Conservation (phyloP, 129 eudicot species). For the Dittrichia graveolens region DNA sequence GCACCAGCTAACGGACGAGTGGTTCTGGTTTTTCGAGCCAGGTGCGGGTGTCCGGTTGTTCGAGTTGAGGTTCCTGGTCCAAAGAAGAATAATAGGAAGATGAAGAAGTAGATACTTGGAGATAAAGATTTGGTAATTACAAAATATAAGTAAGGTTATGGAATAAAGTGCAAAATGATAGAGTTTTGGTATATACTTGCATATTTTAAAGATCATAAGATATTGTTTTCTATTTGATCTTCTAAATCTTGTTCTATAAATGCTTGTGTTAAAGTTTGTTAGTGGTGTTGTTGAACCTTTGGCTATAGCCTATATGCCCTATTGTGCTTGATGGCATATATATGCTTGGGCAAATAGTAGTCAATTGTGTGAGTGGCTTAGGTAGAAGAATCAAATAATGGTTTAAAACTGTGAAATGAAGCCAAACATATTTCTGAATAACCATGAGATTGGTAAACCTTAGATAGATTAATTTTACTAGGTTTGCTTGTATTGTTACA, state of each 20-base stretch:
- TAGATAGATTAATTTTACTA: no score
- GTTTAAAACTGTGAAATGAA: background rate
- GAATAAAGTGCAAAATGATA: constrained; percentile 20
- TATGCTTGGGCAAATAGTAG: background rate
- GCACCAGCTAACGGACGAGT: constrained; percentile 92
- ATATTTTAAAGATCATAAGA: background rate
- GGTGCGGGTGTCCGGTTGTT: constrained; percentile 91
- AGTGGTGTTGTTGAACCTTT: constrained; percentile 5
- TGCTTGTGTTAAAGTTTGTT: background rate
- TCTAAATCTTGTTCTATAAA: background rate
- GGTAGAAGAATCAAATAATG: background rate
- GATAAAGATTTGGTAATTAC: background rate
- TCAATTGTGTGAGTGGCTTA: background rate
- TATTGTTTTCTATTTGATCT: background rate
- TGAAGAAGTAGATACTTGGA: constrained; percentile 56
- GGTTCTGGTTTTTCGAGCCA: constrained; percentile 69
- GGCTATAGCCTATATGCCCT: background rate
- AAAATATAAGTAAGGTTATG: background rate
- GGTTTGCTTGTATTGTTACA: no score
- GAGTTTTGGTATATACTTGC: constrained; percentile 14
- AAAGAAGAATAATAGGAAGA: constrained; percentile 56
- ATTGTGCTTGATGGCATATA: background rate
- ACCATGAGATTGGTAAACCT: no score
- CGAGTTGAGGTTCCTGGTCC: constrained; percentile 87
- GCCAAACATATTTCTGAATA: no score